phyloP scores from a whole-genome alignment of 441 rosid genomes.

The Erodium chrysanthum region DNA sequence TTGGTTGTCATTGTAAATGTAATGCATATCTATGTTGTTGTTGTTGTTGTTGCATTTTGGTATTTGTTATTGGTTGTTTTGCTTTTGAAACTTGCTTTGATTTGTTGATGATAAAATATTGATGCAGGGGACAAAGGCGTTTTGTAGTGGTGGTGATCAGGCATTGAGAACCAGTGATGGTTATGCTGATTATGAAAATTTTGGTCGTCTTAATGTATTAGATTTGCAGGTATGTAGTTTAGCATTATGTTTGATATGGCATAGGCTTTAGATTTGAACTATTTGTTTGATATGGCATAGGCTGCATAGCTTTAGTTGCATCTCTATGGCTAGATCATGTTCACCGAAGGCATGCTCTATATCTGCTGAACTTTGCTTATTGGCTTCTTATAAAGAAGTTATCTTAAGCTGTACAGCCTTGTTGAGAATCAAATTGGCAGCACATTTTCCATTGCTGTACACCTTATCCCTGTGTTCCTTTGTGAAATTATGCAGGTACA shows the following conservation, averaged over 20 bases:
- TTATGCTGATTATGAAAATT: slow-evolving; percentile 60
- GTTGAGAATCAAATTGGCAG: neutral
- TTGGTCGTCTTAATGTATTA: slow-evolving; percentile 66
- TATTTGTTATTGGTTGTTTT: neutral
- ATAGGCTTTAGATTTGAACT: no score
- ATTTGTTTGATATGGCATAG: no score
- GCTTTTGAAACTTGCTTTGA: neutral
- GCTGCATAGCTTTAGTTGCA: no score
- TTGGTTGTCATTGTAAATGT: neutral
- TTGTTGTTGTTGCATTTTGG: no score
- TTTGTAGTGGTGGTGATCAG: slow-evolving; percentile 91
- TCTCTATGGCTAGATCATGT: neutral
- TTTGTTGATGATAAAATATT: slow-evolving; percentile 6
- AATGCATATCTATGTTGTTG: neutral
- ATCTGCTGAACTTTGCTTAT: neutral
- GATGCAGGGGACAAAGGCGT: slow-evolving; percentile 76
- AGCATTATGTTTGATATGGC: neutral
- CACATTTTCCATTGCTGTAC: neutral
- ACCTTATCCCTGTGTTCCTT: neutral
- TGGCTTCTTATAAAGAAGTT: neutral
- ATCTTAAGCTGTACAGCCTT: neutral
- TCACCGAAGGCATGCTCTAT: no score
- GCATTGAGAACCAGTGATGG: slow-evolving; percentile 58
- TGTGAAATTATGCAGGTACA: slow-evolving; percentile 44
- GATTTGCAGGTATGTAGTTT: slow-evolving; percentile 57